Evolutionary conservation across 2,329 filamentous ascomycete species (phyloP), one percentile per base, ranked within the genome.

Genomic region (Bipolaris bicolor): DNA sequence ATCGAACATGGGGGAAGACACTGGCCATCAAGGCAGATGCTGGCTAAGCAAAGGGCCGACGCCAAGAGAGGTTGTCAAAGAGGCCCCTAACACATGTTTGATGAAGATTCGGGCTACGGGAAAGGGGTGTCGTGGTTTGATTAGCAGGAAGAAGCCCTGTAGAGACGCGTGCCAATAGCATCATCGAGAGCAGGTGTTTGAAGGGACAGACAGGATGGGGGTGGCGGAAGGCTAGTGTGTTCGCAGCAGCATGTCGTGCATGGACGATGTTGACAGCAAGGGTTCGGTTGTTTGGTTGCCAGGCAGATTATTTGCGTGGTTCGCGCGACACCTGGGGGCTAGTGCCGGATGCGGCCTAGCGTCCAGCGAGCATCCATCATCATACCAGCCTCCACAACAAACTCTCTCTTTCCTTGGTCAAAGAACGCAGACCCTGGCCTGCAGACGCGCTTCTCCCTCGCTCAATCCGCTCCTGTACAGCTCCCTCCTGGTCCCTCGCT

Each of bases 371-470:
- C 41, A 49, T 55, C 58, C 47, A 53, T 54, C 56, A 61, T 58
- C 56, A 62, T 63, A 60, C 64, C 63, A 63, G 60, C 69, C 69
- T 69, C 68, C 70, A 68, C 67, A 70, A 67, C 67, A 71, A 68
- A 73, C 58, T 59, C 58, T 58, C 49, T 58, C 53, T 58, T 57
- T 57, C 55, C 64, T 49, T 57, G 62, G 55, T 60, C 60, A 60
- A 67, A 58, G 62, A 61, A 60, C 49, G 52, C 57, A 63, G 53
- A 65, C 60, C 57, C 52, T 61, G 61, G 60, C 62, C 63, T 62
- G 61, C 51, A 58, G 40, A 66, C 66, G 61, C 65, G 66, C 61
- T 58, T 56, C 52, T 65, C 71, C 49, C 57, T 73, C 63, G 58
- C 61, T 71, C 68, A 67, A 68, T 73, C 66, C 64, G 56, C 51